phyloP scores from a whole-genome alignment of 371 early-diverging fungal genomes.

The Circinella minor region DNA sequence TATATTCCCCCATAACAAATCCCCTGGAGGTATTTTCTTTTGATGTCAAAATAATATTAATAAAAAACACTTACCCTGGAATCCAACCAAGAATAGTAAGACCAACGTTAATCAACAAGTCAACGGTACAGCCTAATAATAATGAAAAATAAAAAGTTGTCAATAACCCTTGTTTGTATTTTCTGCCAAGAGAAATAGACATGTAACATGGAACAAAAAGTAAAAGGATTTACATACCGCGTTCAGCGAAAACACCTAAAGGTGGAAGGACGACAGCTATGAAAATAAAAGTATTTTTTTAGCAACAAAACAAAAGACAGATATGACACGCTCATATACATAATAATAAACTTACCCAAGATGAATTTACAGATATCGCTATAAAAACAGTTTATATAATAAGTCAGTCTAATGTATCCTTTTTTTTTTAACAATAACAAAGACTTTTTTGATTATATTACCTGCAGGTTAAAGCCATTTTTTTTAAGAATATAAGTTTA shows the following conservation, averaged over 20 bases:
- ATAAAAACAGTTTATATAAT: not conserved
- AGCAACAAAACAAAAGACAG: no score
- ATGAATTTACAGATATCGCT: constrained; percentile 20
- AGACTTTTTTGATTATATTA: not conserved
- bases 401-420: not conserved
- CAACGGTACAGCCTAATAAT: constrained; percentile 59
- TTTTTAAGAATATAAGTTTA: not conserved
- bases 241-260: constrained; percentile 63
- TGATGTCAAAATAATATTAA: constrained; percentile 14
- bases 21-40: not conserved
- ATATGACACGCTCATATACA: not conserved
- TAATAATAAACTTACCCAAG: constrained; percentile 11
- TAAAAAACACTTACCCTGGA: constrained; percentile 55
- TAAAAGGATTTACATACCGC: constrained; percentile 13
- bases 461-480: constrained; percentile 21
- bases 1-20: not conserved
- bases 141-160: not conserved
- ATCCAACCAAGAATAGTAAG: constrained; percentile 80
- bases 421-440: no score
- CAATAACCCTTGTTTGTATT: not conserved
- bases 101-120: constrained; percentile 77
- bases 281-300: not conserved
- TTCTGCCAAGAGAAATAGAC: not conserved
- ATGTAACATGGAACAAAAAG: not conserved
- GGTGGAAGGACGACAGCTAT: constrained; percentile 68